Base-by-base conservation (phyloP, 495 filamentous ascomycete species). In the Talaromyces liani region DNA sequence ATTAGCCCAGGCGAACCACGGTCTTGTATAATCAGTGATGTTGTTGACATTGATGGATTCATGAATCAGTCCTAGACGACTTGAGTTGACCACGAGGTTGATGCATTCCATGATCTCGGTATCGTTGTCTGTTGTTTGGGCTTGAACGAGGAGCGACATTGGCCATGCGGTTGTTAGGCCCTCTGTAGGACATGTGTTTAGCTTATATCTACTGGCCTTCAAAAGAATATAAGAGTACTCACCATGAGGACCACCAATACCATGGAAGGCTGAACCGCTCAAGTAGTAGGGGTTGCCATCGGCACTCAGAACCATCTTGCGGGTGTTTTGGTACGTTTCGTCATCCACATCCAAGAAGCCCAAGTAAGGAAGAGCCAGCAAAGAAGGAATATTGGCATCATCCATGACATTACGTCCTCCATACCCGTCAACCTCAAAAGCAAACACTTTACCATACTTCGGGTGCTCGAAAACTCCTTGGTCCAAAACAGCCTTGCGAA, bases 1-100 rank as follows among this genome's bases (percentile, higher is more conserved):
- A 68, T 98, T 98, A 18, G 94, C 94, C 94, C 93, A 98, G 12
- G 94, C 91, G 72, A 98, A 98, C 94, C 94, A 98, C 63, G 88
- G 88, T 61, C 90, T 81, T 10, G 93, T 96, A 72, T 94, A 98
- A 36, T 88, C 84, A 31, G 75, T 77, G 22, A 86, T 77, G 55
- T 82, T 79, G 56, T 92, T 86, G 10, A 98, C 94, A 70, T 97
- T 86, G 45, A 99, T 84, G 63, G 90, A 93, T 77, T 99, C 94
- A 73, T 99, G 92, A 2, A 98, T 81, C 27, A 99, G 75, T 0
- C 94, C 94, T 6, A 94, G 80, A 49, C 78, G 78, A 64, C 89
- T 89, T 2, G 86, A 86, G 64, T 84, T 80, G 49, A 90, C 82
- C 61, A 99, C 93, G 41, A 87, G 68, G n/a, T 84, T 77, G 58